Base-by-base conservation (phyloP, 345 rosid species). In the Populus davidiana region DNA sequence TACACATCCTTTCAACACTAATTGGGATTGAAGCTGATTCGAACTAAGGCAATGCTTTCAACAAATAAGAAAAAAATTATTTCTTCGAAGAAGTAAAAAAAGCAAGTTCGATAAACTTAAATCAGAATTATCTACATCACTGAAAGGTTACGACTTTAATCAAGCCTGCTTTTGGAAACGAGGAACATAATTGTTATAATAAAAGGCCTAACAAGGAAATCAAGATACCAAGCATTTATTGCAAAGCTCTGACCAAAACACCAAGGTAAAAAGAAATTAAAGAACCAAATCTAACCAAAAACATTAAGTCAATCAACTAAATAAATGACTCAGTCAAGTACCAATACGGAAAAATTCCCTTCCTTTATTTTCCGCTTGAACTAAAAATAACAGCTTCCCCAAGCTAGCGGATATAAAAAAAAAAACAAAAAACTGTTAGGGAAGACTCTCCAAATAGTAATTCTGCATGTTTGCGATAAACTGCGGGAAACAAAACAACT, bases 201-300 rank as follows among this genome's bases (percentile, higher is more conserved):
- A 25, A 47, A 70, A 70, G 17, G 8, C 25, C 29, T 6, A 49
- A 13, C 36, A 29, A n/a, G 50, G 5, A 66, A 43, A 36, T 29
- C 20, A 63, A 29, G 14, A 21, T 7, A 41, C 36, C 16, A 8
- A 20, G 29, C 2, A 38, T 35, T 23, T 36, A 56, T 14, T 25
- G 56, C 16, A 38, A 56, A 5, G 25, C 67, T 52, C 63, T 31
- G 21, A 27, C 12, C 31, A 38, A 56, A 63, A 20, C 1, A 62
- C 29, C 13, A 31, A 23, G 52, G n/a, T 39, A 63, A 25, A 5
- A 29, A 47, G 13, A 36, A 11, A 17, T 52, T 63, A 67, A 31
- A 75, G 71, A 6, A 25, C 29, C 54, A 76, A 16, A 68, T 52
- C 52, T 36, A 38, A 64, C 33, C 78, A 75, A 2, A 29, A 75